These are phyloP conservation scores for Phaeosphaeriaceae sp. DNA, from an alignment of 2,329 filamentous ascomycete genomes.

Conservation along the genomic window DNA sequence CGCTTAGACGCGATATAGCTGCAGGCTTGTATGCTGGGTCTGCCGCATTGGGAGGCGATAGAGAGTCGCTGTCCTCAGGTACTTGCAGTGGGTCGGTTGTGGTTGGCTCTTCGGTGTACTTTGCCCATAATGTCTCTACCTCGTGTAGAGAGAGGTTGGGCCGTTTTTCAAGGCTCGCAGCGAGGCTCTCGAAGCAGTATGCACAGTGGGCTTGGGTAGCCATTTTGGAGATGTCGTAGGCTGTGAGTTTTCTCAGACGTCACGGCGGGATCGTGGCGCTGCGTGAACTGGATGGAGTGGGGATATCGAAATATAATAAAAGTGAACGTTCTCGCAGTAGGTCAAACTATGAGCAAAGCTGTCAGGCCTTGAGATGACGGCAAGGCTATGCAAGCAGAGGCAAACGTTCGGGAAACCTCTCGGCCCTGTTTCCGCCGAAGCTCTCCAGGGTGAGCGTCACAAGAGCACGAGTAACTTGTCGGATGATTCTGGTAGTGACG, in stretches of 20 bases:
- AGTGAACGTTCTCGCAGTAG: not conserved
- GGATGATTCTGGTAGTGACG: constrained; percentile 5
- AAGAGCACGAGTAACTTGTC: constrained; percentile 37
- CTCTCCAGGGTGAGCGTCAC: constrained; percentile 28
- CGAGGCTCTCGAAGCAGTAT: constrained; percentile 89
- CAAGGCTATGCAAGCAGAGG: not conserved
- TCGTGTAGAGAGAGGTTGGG: constrained; percentile 70
- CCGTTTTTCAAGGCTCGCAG: constrained; percentile 75
- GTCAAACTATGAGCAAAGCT: constrained; percentile 8
- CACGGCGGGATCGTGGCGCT: no score
- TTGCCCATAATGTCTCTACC: constrained; percentile 73
- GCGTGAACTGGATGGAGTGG: no score
- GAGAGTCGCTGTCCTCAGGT: constrained; percentile 29
- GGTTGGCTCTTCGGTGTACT: constrained; percentile 52
- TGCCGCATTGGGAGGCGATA: constrained; percentile 19
- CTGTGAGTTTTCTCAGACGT: no score
- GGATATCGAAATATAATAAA: no score
- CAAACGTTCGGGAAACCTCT: constrained; percentile 4
- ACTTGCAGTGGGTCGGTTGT: constrained; percentile 40
- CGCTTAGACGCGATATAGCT: constrained; percentile 54
- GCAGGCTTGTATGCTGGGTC: constrained; percentile 46
- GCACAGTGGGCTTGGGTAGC: constrained; percentile 85
- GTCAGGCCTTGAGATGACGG: not conserved
- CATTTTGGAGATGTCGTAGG: constrained; percentile 61
- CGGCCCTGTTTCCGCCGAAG: constrained; percentile 4